Conservation (phyloP, 108 stramenopile genomes). For the Fistulifera solaris region DNA sequence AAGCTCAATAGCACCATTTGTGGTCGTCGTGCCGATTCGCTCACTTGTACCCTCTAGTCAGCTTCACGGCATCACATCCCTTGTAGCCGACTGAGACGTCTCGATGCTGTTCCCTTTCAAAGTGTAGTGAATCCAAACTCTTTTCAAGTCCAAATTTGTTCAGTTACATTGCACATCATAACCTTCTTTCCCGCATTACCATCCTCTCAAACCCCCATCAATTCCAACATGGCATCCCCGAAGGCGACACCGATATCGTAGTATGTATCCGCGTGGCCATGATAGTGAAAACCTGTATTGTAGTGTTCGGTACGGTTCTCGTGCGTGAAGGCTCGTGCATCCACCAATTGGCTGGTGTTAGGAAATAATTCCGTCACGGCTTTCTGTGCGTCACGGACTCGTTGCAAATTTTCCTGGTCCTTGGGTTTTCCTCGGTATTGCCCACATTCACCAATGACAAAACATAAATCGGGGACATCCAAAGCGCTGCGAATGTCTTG, state of each 20-base stretch:
- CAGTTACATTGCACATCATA: too few relatives aligned
- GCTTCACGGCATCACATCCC: too few relatives aligned
- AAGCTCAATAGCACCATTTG: too few relatives aligned
- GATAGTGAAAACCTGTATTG: constrained; percentile 18
- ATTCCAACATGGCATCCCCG: constrained; percentile 9
- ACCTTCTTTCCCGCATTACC: too few relatives aligned
- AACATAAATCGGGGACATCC: constrained; percentile 12
- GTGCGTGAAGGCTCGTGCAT: constrained; percentile 15
- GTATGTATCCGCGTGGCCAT: constrained; percentile 20
- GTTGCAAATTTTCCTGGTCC: background rate
- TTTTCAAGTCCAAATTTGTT: too few relatives aligned
- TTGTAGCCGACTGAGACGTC: too few relatives aligned
- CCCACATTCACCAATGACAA: constrained; percentile 29
- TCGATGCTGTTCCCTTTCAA: too few relatives aligned
- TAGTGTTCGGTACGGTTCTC: constrained; percentile 14
- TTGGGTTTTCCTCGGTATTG: constrained; percentile 5
- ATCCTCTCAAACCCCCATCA: too few relatives aligned
- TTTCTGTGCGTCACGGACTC: background rate
- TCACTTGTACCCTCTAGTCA: too few relatives aligned
- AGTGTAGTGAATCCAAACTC: too few relatives aligned
- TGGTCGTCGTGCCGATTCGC: too few relatives aligned
- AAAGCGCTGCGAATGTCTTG: constrained; percentile 26
- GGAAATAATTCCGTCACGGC: constrained; percentile 7
- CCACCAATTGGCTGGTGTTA: constrained; percentile 2
- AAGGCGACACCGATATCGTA: constrained; percentile 23